Evolutionary conservation across 139 green algal genomes (phyloP).

Genomic region (Klebsormidium nitens): DNA sequence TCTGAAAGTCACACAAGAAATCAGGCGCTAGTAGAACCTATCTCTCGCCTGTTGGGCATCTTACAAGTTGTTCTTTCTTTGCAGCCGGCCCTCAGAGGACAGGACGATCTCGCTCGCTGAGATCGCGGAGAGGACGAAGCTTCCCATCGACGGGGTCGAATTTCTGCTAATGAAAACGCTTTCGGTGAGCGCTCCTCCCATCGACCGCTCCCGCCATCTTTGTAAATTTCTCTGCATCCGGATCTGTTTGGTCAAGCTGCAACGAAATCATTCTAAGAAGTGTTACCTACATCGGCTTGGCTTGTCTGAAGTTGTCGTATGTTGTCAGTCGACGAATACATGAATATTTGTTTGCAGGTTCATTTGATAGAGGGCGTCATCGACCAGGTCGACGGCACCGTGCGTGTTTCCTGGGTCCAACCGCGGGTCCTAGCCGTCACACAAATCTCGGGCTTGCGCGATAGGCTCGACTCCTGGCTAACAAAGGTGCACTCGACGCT

Average conservation of each 20-base stretch:
- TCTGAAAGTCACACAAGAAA: too few relatives aligned
- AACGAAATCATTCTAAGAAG: too few relatives aligned
- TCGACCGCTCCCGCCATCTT: too few relatives aligned
- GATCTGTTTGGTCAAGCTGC: too few relatives aligned
- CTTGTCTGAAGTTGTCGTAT: too few relatives aligned
- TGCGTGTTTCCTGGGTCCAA: constrained; percentile 85
- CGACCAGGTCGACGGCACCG: constrained; percentile 61
- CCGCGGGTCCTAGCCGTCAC: constrained; percentile 77
- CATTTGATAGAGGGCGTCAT: constrained; percentile 89
- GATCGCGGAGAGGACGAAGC: constrained; percentile 76
- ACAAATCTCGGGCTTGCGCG: constrained; percentile 57
- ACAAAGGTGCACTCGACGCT: constrained; percentile 63
- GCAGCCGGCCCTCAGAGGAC: constrained; percentile 69
- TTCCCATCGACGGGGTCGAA: constrained; percentile 88
- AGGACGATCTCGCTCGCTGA: constrained; percentile 62
- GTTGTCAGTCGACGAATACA: too few relatives aligned
- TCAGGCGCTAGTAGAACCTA: too few relatives aligned
- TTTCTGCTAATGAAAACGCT: constrained; percentile 95
- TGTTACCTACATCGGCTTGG: too few relatives aligned
- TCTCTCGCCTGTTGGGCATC: too few relatives aligned
- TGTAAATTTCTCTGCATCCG: too few relatives aligned
- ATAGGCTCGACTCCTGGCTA: constrained; percentile 77
- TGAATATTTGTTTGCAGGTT: too few relatives aligned
- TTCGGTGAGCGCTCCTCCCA: constrained; percentile 34
- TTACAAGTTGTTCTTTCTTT: too few relatives aligned